phyloP scores from a whole-genome alignment of 441 rosid genomes.

The Bocquillonia castaneifolia region DNA sequence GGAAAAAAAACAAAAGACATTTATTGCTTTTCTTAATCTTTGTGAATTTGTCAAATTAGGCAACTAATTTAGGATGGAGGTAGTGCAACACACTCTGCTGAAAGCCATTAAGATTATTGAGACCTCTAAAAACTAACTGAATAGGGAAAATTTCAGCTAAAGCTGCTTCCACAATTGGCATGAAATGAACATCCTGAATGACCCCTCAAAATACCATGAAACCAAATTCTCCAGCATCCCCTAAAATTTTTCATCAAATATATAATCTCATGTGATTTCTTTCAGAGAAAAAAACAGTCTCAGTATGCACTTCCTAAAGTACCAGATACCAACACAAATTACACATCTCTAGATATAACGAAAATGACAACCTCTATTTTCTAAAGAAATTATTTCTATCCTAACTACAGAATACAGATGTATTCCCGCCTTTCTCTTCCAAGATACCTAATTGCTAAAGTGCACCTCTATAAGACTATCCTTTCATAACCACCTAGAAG shows the following conservation, averaged over 20 bases:
- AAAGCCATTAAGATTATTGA: background rate
- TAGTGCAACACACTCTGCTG: background rate
- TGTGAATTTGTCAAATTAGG: no score
- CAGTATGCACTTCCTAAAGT: background rate
- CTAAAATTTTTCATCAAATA: background rate
- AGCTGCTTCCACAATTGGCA: background rate
- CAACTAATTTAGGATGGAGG: no score
- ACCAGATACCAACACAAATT: background rate
- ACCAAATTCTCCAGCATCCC: background rate
- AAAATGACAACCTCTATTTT: background rate
- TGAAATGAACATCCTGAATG: background rate
- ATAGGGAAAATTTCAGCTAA: background rate
- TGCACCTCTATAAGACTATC: background rate
- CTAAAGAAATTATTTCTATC: conserved; percentile 5
- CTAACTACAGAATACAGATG: background rate
- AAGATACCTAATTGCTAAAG: background rate
- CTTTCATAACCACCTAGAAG: background rate
- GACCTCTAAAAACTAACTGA: background rate
- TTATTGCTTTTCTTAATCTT: no score
- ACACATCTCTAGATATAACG: background rate
- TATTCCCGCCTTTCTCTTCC: no score
- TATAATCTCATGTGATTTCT: background rate
- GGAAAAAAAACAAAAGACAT: no score
- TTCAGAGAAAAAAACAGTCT: no score
- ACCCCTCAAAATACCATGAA: background rate